Percentiles rank a stretch among this genome's conserved stretches.
Conservation (phyloP, 352 stramenopile species). For the Elongisporangium undulatum region DNA sequence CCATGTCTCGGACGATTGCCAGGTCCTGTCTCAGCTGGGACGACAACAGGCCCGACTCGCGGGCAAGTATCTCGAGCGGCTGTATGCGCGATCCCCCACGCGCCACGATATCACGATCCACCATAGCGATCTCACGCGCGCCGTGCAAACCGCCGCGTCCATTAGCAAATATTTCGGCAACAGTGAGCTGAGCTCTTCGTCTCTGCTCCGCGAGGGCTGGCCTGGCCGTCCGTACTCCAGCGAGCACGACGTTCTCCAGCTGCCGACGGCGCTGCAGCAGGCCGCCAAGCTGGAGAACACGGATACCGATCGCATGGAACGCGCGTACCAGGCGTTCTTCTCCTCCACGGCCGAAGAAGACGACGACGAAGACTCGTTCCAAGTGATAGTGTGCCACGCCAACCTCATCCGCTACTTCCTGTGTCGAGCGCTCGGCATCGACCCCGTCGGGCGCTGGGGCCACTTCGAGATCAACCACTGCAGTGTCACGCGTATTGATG, state of each 20-base stretch:
- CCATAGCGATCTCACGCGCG: conserved; percentile 74
- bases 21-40: conserved; percentile 80
- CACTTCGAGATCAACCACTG: conserved; percentile 88
- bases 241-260: conserved; percentile 12
- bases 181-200: conserved; percentile 30
- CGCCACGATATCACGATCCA: conserved; percentile 56
- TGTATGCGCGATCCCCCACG: conserved; percentile 46
- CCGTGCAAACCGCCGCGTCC: conserved; percentile 65
- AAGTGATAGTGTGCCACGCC: conserved; percentile 76
- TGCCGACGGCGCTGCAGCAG: neutral
- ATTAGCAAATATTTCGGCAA: conserved; percentile 49
- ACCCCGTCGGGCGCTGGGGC: conserved; percentile 54
- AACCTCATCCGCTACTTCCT: conserved; percentile 84
- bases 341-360: conserved; percentile 23
- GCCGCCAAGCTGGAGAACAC: conserved; percentile 23
- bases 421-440: conserved; percentile 63
- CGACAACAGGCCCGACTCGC: conserved; percentile 66
- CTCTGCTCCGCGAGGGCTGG: conserved; percentile 73
- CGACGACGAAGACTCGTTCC: conserved; percentile 49
- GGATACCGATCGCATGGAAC: conserved; percentile 59
- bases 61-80: conserved; percentile 57
- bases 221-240: conserved; percentile 58
- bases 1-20: conserved; percentile 46
- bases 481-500: conserved; percentile 70
- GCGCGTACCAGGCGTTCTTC: conserved; percentile 55